Conservation (phyloP, 2,329 filamentous ascomycete species). For the Scytalidium sp. region DNA sequence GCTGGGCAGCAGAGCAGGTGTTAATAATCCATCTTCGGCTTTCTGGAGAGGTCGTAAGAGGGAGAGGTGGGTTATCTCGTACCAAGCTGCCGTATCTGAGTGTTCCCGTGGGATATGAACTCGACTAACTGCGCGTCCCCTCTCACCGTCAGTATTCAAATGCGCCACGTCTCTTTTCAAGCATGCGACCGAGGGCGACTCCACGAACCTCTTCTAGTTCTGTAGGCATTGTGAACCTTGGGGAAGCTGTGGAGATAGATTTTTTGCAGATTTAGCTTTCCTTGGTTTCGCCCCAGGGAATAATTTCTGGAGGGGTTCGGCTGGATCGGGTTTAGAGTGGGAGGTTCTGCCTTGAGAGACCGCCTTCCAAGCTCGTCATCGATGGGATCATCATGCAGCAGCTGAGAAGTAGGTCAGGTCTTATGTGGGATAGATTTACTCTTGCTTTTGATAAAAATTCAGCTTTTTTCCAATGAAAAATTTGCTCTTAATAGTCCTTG, state of each 20-base stretch:
- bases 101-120: slow-evolving; percentile 89
- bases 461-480: slow-evolving; percentile 35
- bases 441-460: no score
- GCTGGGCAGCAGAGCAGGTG: slow-evolving; percentile 45
- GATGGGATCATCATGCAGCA: background rate
- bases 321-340: background rate
- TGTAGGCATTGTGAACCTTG: slow-evolving; percentile 58
- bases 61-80: slow-evolving; percentile 21
- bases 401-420: no score
- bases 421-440: no score
- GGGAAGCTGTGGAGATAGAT: background rate
- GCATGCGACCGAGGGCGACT: background rate
- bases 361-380: background rate
- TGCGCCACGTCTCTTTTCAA: no score
- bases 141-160: slow-evolving; percentile 8
- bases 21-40: background rate
- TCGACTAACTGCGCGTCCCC: slow-evolving; percentile 72
- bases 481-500: slow-evolving; percentile 34
- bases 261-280: background rate
- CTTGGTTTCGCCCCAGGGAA: background rate
- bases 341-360: background rate
- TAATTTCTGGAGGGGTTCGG: background rate
- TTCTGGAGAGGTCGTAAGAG: background rate
- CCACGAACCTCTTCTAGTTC: slow-evolving; percentile 71
- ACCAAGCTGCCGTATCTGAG: slow-evolving; percentile 82